Evolutionary conservation across 2,329 filamentous ascomycete genomes (phyloP).

Genomic region (Chalaropsis ovoidea): DNA sequence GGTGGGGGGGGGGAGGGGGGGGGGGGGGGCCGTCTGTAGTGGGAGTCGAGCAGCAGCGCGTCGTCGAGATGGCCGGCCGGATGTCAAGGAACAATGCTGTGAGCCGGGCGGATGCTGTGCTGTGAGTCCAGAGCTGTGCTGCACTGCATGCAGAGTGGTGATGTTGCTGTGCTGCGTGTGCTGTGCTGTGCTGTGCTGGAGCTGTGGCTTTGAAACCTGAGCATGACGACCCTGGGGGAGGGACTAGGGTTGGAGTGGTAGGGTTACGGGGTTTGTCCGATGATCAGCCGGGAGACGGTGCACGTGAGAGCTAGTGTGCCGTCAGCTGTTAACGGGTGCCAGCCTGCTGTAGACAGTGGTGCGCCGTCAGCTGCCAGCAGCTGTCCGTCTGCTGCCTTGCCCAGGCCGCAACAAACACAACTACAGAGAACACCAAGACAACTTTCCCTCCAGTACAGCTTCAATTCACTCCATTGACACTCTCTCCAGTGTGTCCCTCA

Average conservation of each 20-base stretch:
- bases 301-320: background rate
- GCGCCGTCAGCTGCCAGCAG: background rate
- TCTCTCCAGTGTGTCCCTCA: background rate
- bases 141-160: background rate
- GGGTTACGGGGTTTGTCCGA: background rate
- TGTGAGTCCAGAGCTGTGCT: slow-evolving; percentile 1
- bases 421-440: background rate
- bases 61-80: background rate
- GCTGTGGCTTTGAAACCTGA: background rate
- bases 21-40: background rate
- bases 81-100: background rate
- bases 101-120: background rate
- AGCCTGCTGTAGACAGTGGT: no score
- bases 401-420: background rate
- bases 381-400: background rate
- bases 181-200: background rate
- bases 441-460: background rate
- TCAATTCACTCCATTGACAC: no score
- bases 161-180: no score
- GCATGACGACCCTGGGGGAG: background rate
- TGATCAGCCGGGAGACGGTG: background rate
- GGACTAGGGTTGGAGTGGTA: background rate
- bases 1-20: background rate
- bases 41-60: background rate
- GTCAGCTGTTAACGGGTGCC: background rate